phyloP scores from a whole-genome alignment of 1,284 basidiomycete species.

The Prillingera fragicola region DNA sequence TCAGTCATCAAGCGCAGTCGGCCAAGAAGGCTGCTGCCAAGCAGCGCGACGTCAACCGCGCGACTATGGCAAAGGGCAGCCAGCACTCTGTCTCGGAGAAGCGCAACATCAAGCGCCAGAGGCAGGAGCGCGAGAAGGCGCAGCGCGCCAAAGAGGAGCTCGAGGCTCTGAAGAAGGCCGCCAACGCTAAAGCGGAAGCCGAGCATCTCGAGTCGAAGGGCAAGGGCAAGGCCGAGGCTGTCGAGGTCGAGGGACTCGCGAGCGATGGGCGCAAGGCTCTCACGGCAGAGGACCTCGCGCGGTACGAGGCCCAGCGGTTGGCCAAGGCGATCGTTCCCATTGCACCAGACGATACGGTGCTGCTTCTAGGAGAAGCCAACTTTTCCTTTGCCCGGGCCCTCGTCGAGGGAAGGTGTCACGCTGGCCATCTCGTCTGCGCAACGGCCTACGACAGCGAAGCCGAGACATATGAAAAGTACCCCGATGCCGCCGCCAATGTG shows the following conservation, averaged over 20 bases:
- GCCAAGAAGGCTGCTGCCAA: constrained; percentile 15
- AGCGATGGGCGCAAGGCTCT: constrained; percentile 10
- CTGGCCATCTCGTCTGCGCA: constrained; percentile 67
- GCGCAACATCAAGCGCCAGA: constrained; percentile 23
- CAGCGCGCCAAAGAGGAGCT: neutral
- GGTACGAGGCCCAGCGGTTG: constrained; percentile 1
- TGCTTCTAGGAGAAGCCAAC: constrained; percentile 90
- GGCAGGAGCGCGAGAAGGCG: constrained; percentile 3
- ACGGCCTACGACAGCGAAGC: constrained; percentile 81
- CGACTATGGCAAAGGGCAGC: constrained; percentile 11
- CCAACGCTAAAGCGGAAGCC: constrained; percentile 17
- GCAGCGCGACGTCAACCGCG: constrained; percentile 2
- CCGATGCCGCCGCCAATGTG: constrained; percentile 66
- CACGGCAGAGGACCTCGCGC: constrained; percentile 17
- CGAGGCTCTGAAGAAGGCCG: constrained; percentile 17
- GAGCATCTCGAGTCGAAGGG: constrained; percentile 14
- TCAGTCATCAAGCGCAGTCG: constrained; percentile 20
- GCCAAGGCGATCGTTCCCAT: constrained; percentile 58
- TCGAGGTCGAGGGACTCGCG: constrained; percentile 9
- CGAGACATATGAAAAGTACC: constrained; percentile 76
- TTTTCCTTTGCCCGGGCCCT: constrained; percentile 86
- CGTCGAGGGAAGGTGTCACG: constrained; percentile 54
- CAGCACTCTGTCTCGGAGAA: constrained; percentile 20
- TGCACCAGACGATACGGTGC: constrained; percentile 64
- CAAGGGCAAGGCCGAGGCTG: neutral